Evolutionary conservation across 2,329 filamentous ascomycete species (phyloP), one percentile per base, ranked within the genome.

Genomic region (Aspergillus thermomutatus): DNA sequence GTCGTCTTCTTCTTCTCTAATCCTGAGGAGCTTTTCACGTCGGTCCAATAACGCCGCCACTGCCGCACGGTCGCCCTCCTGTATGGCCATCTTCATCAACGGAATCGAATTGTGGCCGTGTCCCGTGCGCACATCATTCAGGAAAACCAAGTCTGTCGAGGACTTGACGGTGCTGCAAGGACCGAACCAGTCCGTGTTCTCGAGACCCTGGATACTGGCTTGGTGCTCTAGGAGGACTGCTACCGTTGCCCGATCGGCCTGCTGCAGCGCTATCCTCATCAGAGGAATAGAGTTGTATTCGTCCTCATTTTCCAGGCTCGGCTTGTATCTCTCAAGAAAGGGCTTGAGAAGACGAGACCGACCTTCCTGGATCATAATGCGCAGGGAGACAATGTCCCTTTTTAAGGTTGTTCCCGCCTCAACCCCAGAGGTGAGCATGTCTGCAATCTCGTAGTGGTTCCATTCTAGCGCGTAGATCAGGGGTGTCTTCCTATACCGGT

Each of bases 161-260:
- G 31, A 34, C 8, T 48, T 56, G 4, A 31, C 21, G 11, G 52
- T 53, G 50, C 59, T 61, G 51, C 59, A 61, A 3, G 59, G 59
- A 3, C 59, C 59, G 14, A 61, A 61, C 59, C 59, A 61, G 26
- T 59, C 54, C 2, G 49, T 47, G 23, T 57, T 61, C 14, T 52
- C 54, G 8, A 61, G 49, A 6, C 50, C 57, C 23, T 59, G 41
- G 4, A 57, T 56, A 23, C 57, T 52, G 2, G 59, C 59, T 31
- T 53, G 58, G 19, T 61, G 54, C 11, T 61, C 59, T 31, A 61
- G 47, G n/a, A 61, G 59, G 7, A 59, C 25, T 3, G 54, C 27
- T 46, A 66, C 55, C 3, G 57, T 53, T 21, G 59, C 14, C 49
- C 62, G 34, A 49, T 66, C 57, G 45, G 60, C 52, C 56, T 64